Evolutionary conservation across 2,329 filamentous ascomycete genomes (phyloP).

Genomic region (Alternaria consortialis): DNA sequence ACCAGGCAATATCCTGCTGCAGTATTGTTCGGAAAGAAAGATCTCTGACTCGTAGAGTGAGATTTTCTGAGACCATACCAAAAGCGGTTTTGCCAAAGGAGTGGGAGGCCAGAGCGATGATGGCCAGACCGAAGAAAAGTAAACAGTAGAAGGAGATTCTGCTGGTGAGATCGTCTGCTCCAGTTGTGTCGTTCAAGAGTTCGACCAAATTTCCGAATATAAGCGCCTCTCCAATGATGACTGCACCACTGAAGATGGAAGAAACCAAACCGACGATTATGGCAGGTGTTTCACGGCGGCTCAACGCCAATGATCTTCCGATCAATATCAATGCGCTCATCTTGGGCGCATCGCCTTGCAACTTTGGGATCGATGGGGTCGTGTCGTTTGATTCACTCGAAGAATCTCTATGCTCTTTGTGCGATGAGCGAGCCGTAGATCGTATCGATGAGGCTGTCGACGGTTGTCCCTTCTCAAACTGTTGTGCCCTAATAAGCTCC

Average conservation of each 20-base stretch:
- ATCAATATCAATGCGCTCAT: conserved; percentile 32
- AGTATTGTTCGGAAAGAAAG: conserved; percentile 62
- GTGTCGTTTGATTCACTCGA: conserved; percentile 4
- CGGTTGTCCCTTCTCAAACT: conserved; percentile 43
- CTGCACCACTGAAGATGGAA: conserved; percentile 57
- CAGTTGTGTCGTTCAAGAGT: conserved; percentile 38
- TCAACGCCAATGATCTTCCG: conserved; percentile 38
- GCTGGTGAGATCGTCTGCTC: conserved; percentile 29
- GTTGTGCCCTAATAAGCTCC: conserved; percentile 46
- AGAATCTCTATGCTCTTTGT: conserved; percentile 23
- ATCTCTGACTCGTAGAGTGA: conserved; percentile 56
- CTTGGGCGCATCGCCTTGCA: conserved; percentile 6
- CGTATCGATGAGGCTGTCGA: conserved; percentile 36
- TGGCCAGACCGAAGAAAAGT: conserved; percentile 63
- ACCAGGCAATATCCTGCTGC: conserved; percentile 64
- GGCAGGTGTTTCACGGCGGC: conserved; percentile 51
- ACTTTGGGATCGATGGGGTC: not conserved
- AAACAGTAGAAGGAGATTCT: conserved; percentile 56
- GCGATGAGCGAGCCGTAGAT: conserved; percentile 23
- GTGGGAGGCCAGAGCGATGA: conserved; percentile 59
- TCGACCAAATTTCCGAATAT: conserved; percentile 45
- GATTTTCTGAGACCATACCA: conserved; percentile 58
- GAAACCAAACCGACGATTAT: conserved; percentile 54
- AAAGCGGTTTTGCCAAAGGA: conserved; percentile 57
- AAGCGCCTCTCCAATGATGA: conserved; percentile 64